phyloP scores from a whole-genome alignment of 2,329 filamentous ascomycete genomes.

The Botrytis pseudocinerea region DNA sequence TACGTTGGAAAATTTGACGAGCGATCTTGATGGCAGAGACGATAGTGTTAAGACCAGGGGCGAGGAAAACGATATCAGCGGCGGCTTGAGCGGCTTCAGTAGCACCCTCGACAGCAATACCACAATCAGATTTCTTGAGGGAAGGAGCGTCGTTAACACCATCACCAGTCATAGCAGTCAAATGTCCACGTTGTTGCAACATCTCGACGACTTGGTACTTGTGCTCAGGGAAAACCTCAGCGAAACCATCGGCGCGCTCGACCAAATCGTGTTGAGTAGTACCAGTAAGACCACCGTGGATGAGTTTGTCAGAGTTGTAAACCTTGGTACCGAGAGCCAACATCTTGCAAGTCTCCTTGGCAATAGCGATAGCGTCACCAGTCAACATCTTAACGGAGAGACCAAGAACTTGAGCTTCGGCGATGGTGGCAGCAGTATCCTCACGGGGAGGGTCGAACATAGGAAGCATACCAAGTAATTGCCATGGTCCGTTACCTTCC shows the following conservation, averaged over 20 bases:
- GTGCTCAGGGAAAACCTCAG: conserved; percentile 92
- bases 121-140: conserved; percentile 90
- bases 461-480: conserved; percentile 73
- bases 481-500: conserved; percentile 71
- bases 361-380: conserved; percentile 77
- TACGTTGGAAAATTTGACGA: conserved; percentile 93
- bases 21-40: conserved; percentile 92
- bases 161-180: conserved; percentile 95
- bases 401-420: conserved; percentile 74
- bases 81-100: conserved; percentile 89
- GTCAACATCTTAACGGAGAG: conserved; percentile 81
- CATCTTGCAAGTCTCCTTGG: conserved; percentile 82
- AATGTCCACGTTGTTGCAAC: conserved; percentile 87
- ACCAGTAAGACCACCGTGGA: conserved; percentile 72
- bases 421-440: conserved; percentile 75
- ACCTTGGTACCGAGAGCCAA: conserved; percentile 77
- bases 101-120: conserved; percentile 90
- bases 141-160: conserved; percentile 94
- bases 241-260: conserved; percentile 90
- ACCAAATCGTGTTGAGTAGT: conserved; percentile 75
- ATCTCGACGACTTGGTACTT: conserved; percentile 96
- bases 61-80: conserved; percentile 92
- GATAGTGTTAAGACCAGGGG: conserved; percentile 85
- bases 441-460: conserved; percentile 81
- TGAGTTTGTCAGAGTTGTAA: conserved; percentile 77